Evolutionary conservation across 2,329 filamentous ascomycete genomes (phyloP).

Genomic region (Lasiodiplodia theobromae): DNA sequence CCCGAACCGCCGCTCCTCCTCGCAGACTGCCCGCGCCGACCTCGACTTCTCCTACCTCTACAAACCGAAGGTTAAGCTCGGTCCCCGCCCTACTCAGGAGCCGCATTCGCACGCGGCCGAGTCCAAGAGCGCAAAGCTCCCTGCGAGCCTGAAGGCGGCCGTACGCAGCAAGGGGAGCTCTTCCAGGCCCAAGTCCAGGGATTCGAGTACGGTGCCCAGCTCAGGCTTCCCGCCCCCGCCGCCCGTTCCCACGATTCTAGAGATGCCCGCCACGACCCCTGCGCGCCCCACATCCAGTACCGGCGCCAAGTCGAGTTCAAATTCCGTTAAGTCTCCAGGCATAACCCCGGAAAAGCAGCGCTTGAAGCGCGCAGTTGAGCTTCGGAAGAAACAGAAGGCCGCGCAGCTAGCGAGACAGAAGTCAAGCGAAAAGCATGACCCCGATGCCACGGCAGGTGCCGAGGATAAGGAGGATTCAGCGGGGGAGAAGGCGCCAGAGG

Average conservation of each 20-base stretch:
- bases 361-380: slow-evolving; percentile 91
- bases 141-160: slow-evolving; percentile 73
- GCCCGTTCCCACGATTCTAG: slow-evolving; percentile 44
- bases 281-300: slow-evolving; percentile 49
- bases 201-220: slow-evolving; percentile 39
- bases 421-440: slow-evolving; percentile 30
- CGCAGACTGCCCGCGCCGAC: slow-evolving; percentile 50
- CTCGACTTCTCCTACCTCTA: slow-evolving; percentile 57
- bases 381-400: slow-evolving; percentile 80
- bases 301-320: slow-evolving; percentile 37
- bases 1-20: slow-evolving; percentile 54
- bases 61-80: slow-evolving; percentile 88
- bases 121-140: slow-evolving; percentile 75
- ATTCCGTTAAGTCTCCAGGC: slow-evolving; percentile 50
- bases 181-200: slow-evolving; percentile 45
- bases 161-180: slow-evolving; percentile 33
- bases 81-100: slow-evolving; percentile 69
- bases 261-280: slow-evolving; percentile 43
- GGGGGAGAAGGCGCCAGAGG: slow-evolving; percentile 16
- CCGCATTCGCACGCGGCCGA: slow-evolving; percentile 69
- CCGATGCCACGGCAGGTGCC: slow-evolving; percentile 31
- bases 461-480: slow-evolving; percentile 29
- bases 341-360: slow-evolving; percentile 90
- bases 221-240: slow-evolving; percentile 43
- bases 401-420: slow-evolving; percentile 43